These are phyloP conservation scores for Azolla pinnata DNA, from an alignment of 75 land plant species.

Conservation along the genomic window DNA sequence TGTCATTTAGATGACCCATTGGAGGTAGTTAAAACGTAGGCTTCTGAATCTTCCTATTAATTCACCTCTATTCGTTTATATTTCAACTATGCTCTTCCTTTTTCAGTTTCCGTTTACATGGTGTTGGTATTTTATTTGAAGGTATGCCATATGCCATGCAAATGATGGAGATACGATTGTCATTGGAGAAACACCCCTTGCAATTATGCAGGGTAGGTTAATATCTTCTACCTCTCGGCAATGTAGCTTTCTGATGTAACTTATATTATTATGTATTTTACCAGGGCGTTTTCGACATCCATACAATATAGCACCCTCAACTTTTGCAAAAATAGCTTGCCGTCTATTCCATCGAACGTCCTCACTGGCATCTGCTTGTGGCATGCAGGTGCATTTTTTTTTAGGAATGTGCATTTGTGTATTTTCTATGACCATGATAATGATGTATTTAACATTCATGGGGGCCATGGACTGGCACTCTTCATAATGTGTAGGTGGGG, in stretches of 20 bases:
- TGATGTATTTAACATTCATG: conserved; percentile 3
- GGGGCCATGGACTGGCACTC: no score
- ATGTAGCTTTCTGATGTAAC: neutral
- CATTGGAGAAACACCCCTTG: conserved; percentile 43
- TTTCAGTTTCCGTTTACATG: neutral
- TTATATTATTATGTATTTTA: neutral
- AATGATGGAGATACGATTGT: conserved; percentile 34
- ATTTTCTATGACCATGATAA: neutral
- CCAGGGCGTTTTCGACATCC: conserved; percentile 45
- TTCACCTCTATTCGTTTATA: no score
- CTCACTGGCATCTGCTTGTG: conserved; percentile 48
- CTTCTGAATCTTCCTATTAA: neutral
- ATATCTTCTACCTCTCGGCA: neutral
- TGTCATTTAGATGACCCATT: conserved; percentile 45
- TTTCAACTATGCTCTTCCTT: neutral
- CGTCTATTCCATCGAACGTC: conserved; percentile 43
- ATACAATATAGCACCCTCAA: conserved; percentile 23
- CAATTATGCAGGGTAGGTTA: conserved; percentile 45
- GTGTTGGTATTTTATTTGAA: conserved; percentile 20
- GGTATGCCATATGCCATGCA: conserved; percentile 32
- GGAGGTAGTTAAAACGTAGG: conserved; percentile 28
- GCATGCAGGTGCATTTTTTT: conserved; percentile 34
- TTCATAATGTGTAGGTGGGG: no score
- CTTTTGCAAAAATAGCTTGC: conserved; percentile 33
- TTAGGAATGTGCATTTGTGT: neutral